These are phyloP conservation scores for Multifurca ochricompacta DNA, from an alignment of 768 basidiomycete species.

Conservation along the genomic window DNA sequence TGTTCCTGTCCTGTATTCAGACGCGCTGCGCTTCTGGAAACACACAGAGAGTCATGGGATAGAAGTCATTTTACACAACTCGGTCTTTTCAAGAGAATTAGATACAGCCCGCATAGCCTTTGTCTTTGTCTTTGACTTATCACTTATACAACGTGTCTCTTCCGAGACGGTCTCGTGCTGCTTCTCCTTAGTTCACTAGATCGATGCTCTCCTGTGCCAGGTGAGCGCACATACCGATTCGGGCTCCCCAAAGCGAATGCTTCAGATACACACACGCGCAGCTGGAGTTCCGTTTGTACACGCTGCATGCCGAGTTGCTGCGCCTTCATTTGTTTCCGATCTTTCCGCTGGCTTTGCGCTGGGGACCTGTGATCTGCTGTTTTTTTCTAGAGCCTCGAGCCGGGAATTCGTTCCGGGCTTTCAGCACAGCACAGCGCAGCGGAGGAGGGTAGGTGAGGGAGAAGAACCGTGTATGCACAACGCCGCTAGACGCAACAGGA, in stretches of 20 bases:
- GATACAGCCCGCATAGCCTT: background rate
- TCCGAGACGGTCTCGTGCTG: background rate
- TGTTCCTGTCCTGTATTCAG: background rate
- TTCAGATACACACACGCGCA: background rate
- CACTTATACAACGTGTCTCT: background rate
- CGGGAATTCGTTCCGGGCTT: background rate
- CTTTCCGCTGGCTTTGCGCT: background rate
- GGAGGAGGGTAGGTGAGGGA: no score
- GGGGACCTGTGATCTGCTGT: background rate
- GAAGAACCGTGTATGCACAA: background rate
- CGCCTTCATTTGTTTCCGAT: background rate
- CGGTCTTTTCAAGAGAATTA: no score
- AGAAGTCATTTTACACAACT: background rate
- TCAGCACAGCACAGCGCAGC: no score
- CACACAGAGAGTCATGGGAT: background rate
- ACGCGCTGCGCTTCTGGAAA: constrained; percentile 1
- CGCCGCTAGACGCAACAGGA: no score
- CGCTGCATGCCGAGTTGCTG: background rate
- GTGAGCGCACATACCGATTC: background rate
- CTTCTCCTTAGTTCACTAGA: background rate
- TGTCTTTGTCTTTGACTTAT: no score
- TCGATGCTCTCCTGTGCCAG: background rate
- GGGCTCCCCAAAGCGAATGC: background rate
- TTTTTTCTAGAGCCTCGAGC: background rate
- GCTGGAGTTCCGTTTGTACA: background rate